Base-by-base conservation (phyloP, 2,329 filamentous ascomycete genomes). In the Ceratocystis eucalypticola region DNA sequence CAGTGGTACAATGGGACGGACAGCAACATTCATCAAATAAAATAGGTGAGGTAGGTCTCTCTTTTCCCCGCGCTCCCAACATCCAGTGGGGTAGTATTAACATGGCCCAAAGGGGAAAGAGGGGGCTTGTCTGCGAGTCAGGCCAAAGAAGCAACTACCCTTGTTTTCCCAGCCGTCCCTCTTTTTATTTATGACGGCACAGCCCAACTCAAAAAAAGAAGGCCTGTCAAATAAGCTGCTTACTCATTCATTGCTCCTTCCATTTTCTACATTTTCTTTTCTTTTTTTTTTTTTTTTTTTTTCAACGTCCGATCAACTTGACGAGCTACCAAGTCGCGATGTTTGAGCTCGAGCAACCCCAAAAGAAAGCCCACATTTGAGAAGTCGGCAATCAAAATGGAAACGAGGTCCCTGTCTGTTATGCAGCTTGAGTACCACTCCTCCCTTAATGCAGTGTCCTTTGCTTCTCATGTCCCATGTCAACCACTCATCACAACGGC, bases 11-110 rank as follows among this genome's bases (percentile, higher is more conserved):
- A 37, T 12, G 8, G 33, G 33, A 37, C 33, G 2, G 22, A 25
- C 22, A 37, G 8, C 33, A 37, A 12, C 33, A 12, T 37, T 37
- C 33, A 37, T 12, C 10, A 12, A 37, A 37, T 37, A 37, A 37
- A 37, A 37, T 10, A 12, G 33, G 33, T 37, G 33, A 41, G 37
- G 12, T 3, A n/a, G 2, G 15, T 6, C 55, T 28, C 28, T 10
- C 28, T 59, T 59, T 59, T 59, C 55, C 55, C 55, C 55, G 30
- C 55, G 55, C 55, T 59, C 33, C 17, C 55, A 33, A 5, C 55
- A 59, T 59, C 28, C 25, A 59, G 55, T 59, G 55, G 55, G 55
- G 55, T 33, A 59, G 30, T 30, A 37, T 37, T 37, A n/a, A 12
- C 1, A n/a, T 59, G 17, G 15, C 55, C 33, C 17, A 37, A 59